Evolutionary conservation across 768 basidiomycete species (phyloP), one percentile per base, ranked within the genome.

Genomic region (Kwoniella shandongensis): DNA sequence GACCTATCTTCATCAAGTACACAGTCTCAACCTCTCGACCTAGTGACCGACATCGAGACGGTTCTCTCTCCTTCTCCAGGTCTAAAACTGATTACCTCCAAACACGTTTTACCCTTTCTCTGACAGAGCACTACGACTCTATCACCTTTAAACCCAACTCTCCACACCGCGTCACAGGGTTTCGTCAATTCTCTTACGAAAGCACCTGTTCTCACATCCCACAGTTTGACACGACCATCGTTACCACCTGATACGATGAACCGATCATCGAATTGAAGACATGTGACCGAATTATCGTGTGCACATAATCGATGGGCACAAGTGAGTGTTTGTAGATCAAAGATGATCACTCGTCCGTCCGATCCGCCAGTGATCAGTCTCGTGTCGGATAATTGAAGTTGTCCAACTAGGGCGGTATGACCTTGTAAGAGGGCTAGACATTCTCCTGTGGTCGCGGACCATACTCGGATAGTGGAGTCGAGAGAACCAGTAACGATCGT

Each of bases 391-490:
- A 93, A 83, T 69, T 91, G 89, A 8, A 97, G 80, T 70, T 92
- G 89, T 64, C 91, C 93, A 27, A 97, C 90, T 51, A 97, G 86
- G 0, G 89, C 86, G 0, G 89, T 91, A 76, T 97, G 93, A 3
- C 89, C 91, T 77, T 90, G 88, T 0, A 97, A 81, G 17, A 92
- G 82, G 1, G 91, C 92, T 10, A 86, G 69, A 70, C 91, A 94
- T 54, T 85, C 79, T 91, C 93, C 93, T 38, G 87, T 86, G 10
- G 81, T 79, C 0, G 89, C 87, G 62, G 88, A 85, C 94, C 94
- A 98, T 0, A 97, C 83, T 3, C 92, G 81, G 3, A 96, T 88
- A 1, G 88, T 90, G n/a, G 90, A 92, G 67, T 97, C 93, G 61
- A 94, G 78, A n/a, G 87, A 87, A 4, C 91, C 93, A 5, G 89